These are phyloP conservation scores for Amanita fuliginea DNA, from an alignment of 768 basidiomycete species.

Conservation along the genomic window DNA sequence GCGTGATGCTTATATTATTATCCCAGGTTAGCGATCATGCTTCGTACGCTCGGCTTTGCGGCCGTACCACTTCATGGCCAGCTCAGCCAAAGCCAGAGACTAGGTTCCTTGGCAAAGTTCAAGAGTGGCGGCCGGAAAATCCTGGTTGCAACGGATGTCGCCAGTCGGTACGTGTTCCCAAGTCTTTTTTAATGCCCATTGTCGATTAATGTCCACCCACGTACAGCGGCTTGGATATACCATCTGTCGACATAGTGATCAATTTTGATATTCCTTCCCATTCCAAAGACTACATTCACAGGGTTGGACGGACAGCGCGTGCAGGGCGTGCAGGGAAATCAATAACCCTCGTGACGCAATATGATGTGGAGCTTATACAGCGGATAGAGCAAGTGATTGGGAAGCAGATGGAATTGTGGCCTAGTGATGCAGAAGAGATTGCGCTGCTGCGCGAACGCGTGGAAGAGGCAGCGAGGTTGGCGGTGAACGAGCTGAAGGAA, in stretches of 20 bases:
- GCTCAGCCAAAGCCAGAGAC: constrained; percentile 83
- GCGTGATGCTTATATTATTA: not conserved
- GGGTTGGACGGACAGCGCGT: constrained; percentile 94
- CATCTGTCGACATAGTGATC: constrained; percentile 91
- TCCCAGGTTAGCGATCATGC: constrained; percentile 76
- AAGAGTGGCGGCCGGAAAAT: constrained; percentile 88
- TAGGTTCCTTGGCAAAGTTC: constrained; percentile 92
- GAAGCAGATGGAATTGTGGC: constrained; percentile 87
- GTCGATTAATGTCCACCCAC: not conserved
- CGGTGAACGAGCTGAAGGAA: constrained; percentile 77
- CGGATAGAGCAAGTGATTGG: constrained; percentile 89
- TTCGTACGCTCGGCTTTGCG: constrained; percentile 85
- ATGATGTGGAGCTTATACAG: constrained; percentile 93
- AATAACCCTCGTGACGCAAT: constrained; percentile 96
- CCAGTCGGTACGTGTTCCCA: constrained; percentile 61
- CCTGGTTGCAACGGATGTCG: constrained; percentile 93
- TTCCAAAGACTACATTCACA: constrained; percentile 98
- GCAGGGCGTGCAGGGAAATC: constrained; percentile 96
- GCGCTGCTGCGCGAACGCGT: constrained; percentile 82
- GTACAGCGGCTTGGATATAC: constrained; percentile 84
- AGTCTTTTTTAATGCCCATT: not conserved
- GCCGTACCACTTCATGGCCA: constrained; percentile 96
- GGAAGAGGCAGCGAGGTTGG: constrained; percentile 71
- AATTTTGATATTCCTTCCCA: constrained; percentile 98
- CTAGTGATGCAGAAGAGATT: constrained; percentile 81